These are phyloP conservation scores for Coffea eugenioides DNA, from an alignment of 257 asterid genomes.

Conservation along the genomic window DNA sequence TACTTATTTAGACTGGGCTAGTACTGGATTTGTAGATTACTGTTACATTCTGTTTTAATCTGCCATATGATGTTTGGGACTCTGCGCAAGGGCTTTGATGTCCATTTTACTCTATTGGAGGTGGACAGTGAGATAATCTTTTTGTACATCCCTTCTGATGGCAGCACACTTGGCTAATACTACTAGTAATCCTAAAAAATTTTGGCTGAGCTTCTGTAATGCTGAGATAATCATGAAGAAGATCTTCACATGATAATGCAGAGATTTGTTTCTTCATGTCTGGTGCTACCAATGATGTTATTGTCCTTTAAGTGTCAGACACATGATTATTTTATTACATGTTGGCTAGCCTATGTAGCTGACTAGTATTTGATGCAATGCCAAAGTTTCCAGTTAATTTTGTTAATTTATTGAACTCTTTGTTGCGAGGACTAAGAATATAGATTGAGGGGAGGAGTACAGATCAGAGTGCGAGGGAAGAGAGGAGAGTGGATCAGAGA, in stretches of 20 bases:
- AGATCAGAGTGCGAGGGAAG: background rate
- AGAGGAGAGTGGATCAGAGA: background rate
- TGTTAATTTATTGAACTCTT: background rate
- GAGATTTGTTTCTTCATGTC: background rate
- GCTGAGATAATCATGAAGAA: background rate
- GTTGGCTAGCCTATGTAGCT: background rate
- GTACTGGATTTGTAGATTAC: background rate
- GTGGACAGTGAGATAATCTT: constrained; percentile 17
- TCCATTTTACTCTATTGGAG: background rate
- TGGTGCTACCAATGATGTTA: background rate
- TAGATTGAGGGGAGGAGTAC: background rate
- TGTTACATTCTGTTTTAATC: background rate
- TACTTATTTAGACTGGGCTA: background rate
- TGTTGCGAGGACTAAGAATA: background rate
- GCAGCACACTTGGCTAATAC: background rate
- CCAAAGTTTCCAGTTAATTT: background rate
- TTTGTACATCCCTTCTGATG: constrained; percentile 13
- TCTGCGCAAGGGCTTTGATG: constrained; percentile 18
- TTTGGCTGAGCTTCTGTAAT: background rate
- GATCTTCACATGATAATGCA: background rate
- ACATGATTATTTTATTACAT: background rate
- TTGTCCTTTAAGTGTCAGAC: background rate
- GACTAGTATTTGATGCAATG: background rate
- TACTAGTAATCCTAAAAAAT: background rate
- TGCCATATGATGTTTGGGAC: constrained; percentile 14